Percentiles rank a stretch among this genome's conserved stretches.
These are phyloP conservation scores for Verticillium alfalfae DNA, from an alignment of 2,329 filamentous ascomycete genomes.

Conservation along the genomic window DNA sequence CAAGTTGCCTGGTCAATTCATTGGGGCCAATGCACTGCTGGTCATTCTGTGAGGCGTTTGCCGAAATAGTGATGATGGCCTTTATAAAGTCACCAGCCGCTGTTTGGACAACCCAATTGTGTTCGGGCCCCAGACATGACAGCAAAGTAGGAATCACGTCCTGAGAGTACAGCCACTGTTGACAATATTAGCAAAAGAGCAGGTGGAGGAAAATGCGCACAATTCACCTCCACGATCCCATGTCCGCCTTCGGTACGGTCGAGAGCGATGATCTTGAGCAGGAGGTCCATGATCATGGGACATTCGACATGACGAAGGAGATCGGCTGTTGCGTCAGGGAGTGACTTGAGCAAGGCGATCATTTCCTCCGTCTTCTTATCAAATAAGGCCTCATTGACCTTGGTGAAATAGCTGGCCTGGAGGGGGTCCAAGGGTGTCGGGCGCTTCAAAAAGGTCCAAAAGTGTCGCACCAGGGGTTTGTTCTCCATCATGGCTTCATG, in stretches of 20 bases:
- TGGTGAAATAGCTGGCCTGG: constrained; percentile 96
- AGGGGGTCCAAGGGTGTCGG: constrained; percentile 84
- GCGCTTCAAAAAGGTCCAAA: constrained; percentile 85
- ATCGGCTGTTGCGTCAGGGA: constrained; percentile 75
- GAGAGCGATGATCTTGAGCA: constrained; percentile 94
- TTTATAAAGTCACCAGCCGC: constrained; percentile 97
- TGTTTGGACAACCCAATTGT: constrained; percentile 87
- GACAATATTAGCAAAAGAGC: constrained; percentile 1
- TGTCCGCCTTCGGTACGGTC: constrained; percentile 88
- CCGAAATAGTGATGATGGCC: constrained; percentile 97
- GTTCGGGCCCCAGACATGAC: constrained; percentile 77
- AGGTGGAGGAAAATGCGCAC: constrained; percentile 1
- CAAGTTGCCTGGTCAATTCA: constrained; percentile 88
- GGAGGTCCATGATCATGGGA: constrained; percentile 95
- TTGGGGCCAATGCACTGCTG: constrained; percentile 99
- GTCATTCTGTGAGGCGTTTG: constrained; percentile 95
- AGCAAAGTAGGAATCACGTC: constrained; percentile 82
- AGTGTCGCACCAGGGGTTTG: constrained; percentile 68
- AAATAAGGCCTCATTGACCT: constrained; percentile 95
- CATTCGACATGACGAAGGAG: constrained; percentile 94
- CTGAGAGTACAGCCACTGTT: constrained; percentile 85
- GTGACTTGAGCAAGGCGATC: constrained; percentile 79
- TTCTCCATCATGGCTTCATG: constrained; percentile 88
- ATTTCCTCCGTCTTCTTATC: constrained; percentile 98
- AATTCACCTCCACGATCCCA: constrained; percentile 83